Conservation (phyloP, 1,139 yeast genomes). For the Candida tropicalis region DNA sequence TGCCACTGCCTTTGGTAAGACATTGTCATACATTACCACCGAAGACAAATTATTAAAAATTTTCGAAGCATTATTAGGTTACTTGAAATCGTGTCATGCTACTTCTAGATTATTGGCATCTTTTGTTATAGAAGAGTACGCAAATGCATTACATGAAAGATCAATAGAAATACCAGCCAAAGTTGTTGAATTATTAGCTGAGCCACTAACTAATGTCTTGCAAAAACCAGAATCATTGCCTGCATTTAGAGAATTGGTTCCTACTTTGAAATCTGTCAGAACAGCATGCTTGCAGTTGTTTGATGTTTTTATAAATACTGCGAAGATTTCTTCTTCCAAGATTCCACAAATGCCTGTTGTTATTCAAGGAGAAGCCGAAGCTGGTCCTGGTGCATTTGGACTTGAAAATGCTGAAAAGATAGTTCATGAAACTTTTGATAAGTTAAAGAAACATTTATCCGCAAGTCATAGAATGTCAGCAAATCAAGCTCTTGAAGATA, state of each 20-base stretch:
- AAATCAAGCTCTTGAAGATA: slow-evolving; percentile 76
- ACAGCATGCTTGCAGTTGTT: slow-evolving; percentile 85
- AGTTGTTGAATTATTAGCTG: slow-evolving; percentile 25
- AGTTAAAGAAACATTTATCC: slow-evolving; percentile 63
- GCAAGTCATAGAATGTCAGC: slow-evolving; percentile 74
- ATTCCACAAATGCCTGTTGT: slow-evolving; percentile 84
- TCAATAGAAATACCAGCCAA: slow-evolving; percentile 15
- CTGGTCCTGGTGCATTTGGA: slow-evolving; percentile 93
- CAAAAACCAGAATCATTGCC: slow-evolving; percentile 50
- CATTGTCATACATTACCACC: slow-evolving; percentile 58
- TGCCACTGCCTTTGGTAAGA: slow-evolving; percentile 74
- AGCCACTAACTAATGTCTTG: slow-evolving; percentile 38
- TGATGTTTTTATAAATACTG: slow-evolving; percentile 73
- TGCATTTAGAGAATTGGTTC: slow-evolving; percentile 81
- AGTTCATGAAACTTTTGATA: slow-evolving; percentile 64
- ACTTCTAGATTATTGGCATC: slow-evolving; percentile 80
- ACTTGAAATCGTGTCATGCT: slow-evolving; percentile 64
- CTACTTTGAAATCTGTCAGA: slow-evolving; percentile 81
- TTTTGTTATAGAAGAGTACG: slow-evolving; percentile 73
- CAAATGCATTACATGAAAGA: slow-evolving; percentile 37
- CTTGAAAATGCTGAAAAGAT: slow-evolving; percentile 76
- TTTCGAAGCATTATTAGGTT: slow-evolving; percentile 40
- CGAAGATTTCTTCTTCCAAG: slow-evolving; percentile 73
- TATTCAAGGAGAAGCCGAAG: slow-evolving; percentile 92
- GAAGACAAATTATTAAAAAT: slow-evolving; percentile 38